Evolutionary conservation across 768 basidiomycete species (phyloP).

Genomic region (Lyophyllum decastes): DNA sequence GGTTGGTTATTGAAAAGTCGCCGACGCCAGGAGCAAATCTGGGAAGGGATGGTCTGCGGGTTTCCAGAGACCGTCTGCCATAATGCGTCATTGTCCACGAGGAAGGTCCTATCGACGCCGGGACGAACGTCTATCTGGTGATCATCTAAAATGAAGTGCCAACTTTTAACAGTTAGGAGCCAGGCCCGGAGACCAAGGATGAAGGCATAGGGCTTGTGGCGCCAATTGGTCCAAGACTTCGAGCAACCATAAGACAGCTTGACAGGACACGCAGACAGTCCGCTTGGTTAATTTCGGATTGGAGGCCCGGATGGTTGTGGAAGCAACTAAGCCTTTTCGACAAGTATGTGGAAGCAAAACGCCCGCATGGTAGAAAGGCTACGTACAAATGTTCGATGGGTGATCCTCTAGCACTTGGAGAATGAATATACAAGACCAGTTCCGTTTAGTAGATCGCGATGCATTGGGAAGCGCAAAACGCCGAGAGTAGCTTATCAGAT

Average conservation of each 20-base stretch:
- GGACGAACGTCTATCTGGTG: neutral
- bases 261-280: neutral
- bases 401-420: neutral
- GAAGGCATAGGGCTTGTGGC: neutral
- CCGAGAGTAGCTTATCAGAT: neutral
- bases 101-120: neutral
- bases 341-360: neutral
- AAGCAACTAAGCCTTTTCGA: neutral
- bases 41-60: neutral
- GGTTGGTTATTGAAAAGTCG: neutral
- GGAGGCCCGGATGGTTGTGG: constrained; percentile 1
- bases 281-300: constrained; percentile 4
- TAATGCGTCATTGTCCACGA: neutral
- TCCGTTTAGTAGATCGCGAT: neutral
- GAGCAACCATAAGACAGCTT: neutral
- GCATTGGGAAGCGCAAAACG: neutral
- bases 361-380: neutral
- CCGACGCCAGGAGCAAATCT: neutral
- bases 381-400: neutral
- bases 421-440: neutral
- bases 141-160: neutral
- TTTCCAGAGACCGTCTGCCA: neutral
- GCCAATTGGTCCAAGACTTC: neutral
- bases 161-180: neutral
- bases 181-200: neutral